Percentiles rank a stretch among this genome's conserved stretches.
These are phyloP conservation scores for Sporothrix inflata DNA, from an alignment of 2,329 filamentous ascomycete genomes.

Conservation along the genomic window DNA sequence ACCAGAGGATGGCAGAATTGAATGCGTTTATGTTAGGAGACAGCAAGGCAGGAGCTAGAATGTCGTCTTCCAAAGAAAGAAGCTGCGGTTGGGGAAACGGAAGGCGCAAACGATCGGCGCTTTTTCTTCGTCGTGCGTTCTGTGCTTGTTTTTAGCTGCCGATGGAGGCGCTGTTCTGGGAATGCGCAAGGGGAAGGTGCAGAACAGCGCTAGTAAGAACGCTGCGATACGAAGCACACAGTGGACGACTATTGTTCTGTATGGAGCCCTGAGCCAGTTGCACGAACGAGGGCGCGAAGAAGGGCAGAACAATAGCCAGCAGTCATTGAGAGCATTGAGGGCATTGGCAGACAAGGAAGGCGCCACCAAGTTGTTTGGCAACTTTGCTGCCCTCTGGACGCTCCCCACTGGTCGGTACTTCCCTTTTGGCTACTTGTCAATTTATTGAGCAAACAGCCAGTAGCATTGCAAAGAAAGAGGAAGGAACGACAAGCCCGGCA, in stretches of 20 bases:
- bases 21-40: neutral
- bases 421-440: neutral
- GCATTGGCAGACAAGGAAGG: neutral
- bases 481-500: neutral
- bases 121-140: neutral
- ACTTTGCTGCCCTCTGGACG: neutral
- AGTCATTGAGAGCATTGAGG: neutral
- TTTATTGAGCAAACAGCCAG: conserved; percentile 8
- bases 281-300: neutral
- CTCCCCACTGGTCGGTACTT: conserved; percentile 1
- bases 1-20: neutral
- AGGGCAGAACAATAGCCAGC: neutral
- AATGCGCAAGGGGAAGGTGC: neutral
- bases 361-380: neutral
- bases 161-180: neutral
- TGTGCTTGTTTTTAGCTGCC: conserved; percentile 20
- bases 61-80: neutral
- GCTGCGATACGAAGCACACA: neutral
- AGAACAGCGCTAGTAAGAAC: neutral
- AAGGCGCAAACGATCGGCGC: conserved; percentile 20
- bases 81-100: neutral
- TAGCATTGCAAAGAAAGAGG: neutral
- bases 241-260: too few species aligned
- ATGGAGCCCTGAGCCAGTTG: neutral
- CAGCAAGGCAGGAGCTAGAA: conserved; percentile 13